Percentiles rank a stretch among this genome's conserved stretches.
These are phyloP conservation scores for Starmerella asiatica DNA, from an alignment of 805 yeast genomes.

Conservation along the genomic window DNA sequence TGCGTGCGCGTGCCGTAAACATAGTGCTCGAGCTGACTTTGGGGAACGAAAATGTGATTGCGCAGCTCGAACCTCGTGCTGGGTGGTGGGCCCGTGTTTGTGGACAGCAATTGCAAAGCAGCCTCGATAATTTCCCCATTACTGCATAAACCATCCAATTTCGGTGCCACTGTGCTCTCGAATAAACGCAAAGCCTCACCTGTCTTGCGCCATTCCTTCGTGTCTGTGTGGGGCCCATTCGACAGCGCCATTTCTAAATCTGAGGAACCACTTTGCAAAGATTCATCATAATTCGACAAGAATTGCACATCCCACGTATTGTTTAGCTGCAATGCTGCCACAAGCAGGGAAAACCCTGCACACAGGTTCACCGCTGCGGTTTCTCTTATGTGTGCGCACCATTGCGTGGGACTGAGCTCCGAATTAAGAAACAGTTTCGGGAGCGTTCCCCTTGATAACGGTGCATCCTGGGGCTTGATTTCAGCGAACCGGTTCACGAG, in stretches of 20 bases:
- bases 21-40: slow-evolving; percentile 30
- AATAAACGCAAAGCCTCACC: slow-evolving; percentile 38
- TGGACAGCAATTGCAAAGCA: slow-evolving; percentile 44
- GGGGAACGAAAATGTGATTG: slow-evolving; percentile 61
- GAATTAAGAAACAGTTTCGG: slow-evolving; percentile 36
- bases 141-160: not conserved
- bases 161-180: slow-evolving; percentile 3
- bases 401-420: slow-evolving; percentile 29
- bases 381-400: slow-evolving; percentile 31
- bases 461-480: slow-evolving; percentile 21
- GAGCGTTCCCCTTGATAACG: slow-evolving; percentile 41
- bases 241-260: slow-evolving; percentile 45
- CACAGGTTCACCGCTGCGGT: slow-evolving; percentile 10
- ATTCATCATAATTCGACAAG: slow-evolving; percentile 12
- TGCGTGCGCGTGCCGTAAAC: slow-evolving; percentile 81
- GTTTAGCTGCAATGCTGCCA: slow-evolving; percentile 12
- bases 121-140: slow-evolving; percentile 31
- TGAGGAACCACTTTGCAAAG: slow-evolving; percentile 3
- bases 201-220: slow-evolving; percentile 61
- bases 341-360: slow-evolving; percentile 25
- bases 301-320: slow-evolving; percentile 5
- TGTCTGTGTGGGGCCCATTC: slow-evolving; percentile 45
- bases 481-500: slow-evolving; percentile 61
- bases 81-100: slow-evolving; percentile 28
- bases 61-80: slow-evolving; percentile 34